Evolutionary conservation across 1,139 yeast genomes (phyloP), one percentile per base, ranked within the genome.

Genomic region (Nematodospora anomalae): DNA sequence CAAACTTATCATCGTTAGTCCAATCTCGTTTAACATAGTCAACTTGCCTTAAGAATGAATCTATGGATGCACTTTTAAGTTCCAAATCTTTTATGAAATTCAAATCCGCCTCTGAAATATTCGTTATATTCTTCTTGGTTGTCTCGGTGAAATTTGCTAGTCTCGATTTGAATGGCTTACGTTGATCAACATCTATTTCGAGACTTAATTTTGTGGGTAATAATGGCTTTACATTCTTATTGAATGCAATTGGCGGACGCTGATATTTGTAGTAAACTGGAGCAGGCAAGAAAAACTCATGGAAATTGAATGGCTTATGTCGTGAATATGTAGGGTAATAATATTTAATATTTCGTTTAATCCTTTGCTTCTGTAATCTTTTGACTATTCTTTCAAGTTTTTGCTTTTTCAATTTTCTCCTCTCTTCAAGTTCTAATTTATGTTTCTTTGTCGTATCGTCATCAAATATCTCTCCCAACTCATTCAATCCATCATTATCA

Each of bases 261-360:
- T 79, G 76, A 37, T 71, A 77, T 24, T 64, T 62, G 46, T 74
- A 76, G 39, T 70, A 74, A 21, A 66, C 60, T 0, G 90, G 85
- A 16, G 72, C 69, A 2, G 88, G 80, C 4, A 83, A 78, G 51
- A 83, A 84, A 33, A 85, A 64, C 5, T 76, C 58, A 54, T 83
- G 87, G 73, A 83, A 79, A 49, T 80, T 77, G 51, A 83, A 67
- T 2, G 83, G 74, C 32, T 73, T 68, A 26, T 76, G 71, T 11
- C 65, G 66, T 33, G 71, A 66, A 55, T 82, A 87, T 2, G 76
- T 69, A 0, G 96, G 95, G 51, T 74, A 86, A 51, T 77, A 79
- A 30, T 66, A 61, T 32, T 64, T 58, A 26, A 80, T 56, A 45
- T 64, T 67, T 16, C 68, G 56, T 28, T 53, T 58, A 30, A 49